A percentile compares a stretch with the other conserved stretches of the same genome.
These are phyloP conservation scores for Citropsis articulata DNA, from an alignment of 345 rosid genomes.

Conservation along the genomic window DNA sequence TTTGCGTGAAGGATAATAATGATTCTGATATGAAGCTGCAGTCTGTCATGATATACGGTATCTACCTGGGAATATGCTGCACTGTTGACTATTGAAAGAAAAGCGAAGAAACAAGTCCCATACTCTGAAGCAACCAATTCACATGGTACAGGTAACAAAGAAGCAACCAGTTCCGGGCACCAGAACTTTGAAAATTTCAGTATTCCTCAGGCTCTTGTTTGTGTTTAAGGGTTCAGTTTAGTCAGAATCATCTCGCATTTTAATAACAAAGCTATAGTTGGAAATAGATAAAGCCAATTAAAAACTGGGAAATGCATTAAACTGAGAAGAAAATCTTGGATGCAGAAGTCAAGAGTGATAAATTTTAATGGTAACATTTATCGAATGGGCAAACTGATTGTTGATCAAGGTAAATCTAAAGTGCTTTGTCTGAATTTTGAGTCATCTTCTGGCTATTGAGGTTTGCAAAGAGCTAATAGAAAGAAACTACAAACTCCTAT, in stretches of 20 bases:
- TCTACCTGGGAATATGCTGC: slow-evolving; percentile 1
- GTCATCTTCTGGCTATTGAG: not conserved
- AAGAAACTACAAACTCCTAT: not conserved
- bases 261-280: not conserved
- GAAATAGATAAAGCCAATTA: not conserved
- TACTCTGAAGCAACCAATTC: not conserved
- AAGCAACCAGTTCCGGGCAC: not conserved
- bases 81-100: not conserved
- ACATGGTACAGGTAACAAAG: not conserved
- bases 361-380: not conserved
- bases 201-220: not conserved
- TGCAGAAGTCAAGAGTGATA: not conserved
- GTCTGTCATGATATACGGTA: not conserved
- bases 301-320: not conserved
- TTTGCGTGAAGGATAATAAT: not conserved
- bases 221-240: not conserved
- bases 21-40: not conserved
- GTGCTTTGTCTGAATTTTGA: not conserved
- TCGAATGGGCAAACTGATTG: not conserved
- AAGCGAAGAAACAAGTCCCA: not conserved
- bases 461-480: not conserved
- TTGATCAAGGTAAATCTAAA: not conserved
- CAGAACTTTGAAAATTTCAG: not conserved
- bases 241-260: not conserved
- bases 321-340: not conserved